Conservation (phyloP, 2,329 filamentous ascomycete species). For the Paraconiothyrium sp. region DNA sequence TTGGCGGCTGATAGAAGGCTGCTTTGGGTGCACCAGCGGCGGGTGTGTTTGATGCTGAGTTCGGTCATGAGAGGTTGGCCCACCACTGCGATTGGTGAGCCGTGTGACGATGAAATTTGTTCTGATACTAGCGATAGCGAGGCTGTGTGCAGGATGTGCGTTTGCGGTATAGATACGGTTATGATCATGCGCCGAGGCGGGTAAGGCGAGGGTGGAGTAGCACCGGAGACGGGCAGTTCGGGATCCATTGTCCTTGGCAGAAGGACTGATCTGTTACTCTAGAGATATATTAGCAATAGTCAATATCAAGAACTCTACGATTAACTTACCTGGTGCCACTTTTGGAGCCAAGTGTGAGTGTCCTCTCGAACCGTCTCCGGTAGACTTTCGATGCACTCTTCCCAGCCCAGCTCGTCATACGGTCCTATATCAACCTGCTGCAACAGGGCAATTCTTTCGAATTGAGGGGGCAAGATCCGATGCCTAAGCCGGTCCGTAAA, state of each 20-base stretch:
- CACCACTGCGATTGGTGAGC: constrained; percentile 59
- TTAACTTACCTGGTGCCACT: constrained; percentile 65
- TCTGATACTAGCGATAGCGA: constrained; percentile 66
- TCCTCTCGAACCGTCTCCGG: constrained; percentile 55
- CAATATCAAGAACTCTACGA: background rate
- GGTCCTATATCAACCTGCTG: constrained; percentile 61
- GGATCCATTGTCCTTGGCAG: constrained; percentile 26
- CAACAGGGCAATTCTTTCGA: constrained; percentile 65
- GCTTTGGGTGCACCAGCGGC: constrained; percentile 58
- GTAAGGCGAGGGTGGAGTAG: constrained; percentile 40
- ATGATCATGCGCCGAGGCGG: constrained; percentile 77
- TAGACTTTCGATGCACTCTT: constrained; percentile 61
- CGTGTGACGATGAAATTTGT: constrained; percentile 35
- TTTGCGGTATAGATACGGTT: constrained; percentile 85
- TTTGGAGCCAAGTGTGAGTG: constrained; percentile 61
- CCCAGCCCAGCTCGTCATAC: constrained; percentile 65
- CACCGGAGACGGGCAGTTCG: constrained; percentile 17
- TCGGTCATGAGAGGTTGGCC: constrained; percentile 73
- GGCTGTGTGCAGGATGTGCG: constrained; percentile 84
- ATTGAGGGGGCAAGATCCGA: constrained; percentile 58
- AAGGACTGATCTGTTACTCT: constrained; percentile 38
- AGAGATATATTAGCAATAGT: constrained; percentile 25
- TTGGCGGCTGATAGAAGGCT: constrained; percentile 38
- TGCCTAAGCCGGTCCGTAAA: constrained; percentile 59
- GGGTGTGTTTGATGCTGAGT: constrained; percentile 66